Conservation (phyloP, 495 filamentous ascomycete species). For the Annulohypoxylon moriforme region DNA sequence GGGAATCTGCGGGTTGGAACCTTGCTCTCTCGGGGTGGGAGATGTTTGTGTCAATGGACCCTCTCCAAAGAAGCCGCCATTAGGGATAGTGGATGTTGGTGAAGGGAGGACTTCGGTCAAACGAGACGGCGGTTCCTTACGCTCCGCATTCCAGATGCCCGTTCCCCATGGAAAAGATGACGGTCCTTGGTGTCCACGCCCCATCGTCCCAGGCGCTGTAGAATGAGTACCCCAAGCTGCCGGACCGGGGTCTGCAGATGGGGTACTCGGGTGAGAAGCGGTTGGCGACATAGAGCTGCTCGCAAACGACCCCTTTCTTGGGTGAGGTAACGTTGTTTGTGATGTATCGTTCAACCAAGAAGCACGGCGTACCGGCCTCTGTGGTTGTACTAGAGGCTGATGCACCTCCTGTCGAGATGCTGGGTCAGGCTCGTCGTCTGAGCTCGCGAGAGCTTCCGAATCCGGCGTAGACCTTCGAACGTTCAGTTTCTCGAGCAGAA, state of each 20-base stretch:
- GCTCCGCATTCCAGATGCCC: slow-evolving; percentile 81
- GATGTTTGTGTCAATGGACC: slow-evolving; percentile 54
- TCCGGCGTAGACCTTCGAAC: slow-evolving; percentile 85
- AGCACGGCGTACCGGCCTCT: slow-evolving; percentile 65
- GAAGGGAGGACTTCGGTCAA: slow-evolving; percentile 81
- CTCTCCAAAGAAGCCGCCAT: slow-evolving; percentile 60
- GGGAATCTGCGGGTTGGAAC: slow-evolving; percentile 74
- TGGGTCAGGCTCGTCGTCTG: slow-evolving; percentile 83
- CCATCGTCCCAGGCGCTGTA: slow-evolving; percentile 59
- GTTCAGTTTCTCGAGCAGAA: slow-evolving; percentile 78
- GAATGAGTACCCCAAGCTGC: slow-evolving; percentile 71
- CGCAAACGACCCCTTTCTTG: slow-evolving; percentile 70
- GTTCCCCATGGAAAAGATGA: slow-evolving; percentile 77
- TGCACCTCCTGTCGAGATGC: slow-evolving; percentile 59
- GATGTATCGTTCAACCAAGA: slow-evolving; percentile 72
- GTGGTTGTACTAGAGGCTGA: slow-evolving; percentile 57
- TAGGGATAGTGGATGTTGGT: slow-evolving; percentile 73
- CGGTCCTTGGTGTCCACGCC: slow-evolving; percentile 67
- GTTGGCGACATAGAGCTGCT: slow-evolving; percentile 78
- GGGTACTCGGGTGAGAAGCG: slow-evolving; percentile 78
- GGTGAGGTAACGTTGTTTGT: slow-evolving; percentile 53
- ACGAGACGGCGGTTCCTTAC: slow-evolving; percentile 79
- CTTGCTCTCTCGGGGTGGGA: slow-evolving; percentile 56
- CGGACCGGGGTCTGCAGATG: slow-evolving; percentile 71
- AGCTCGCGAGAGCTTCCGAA: slow-evolving; percentile 91